Percentiles rank a stretch among this genome's conserved stretches.
Evolutionary conservation across 2,329 filamentous ascomycete genomes (phyloP).

Genomic region (Colletotrichum cuscutae): DNA sequence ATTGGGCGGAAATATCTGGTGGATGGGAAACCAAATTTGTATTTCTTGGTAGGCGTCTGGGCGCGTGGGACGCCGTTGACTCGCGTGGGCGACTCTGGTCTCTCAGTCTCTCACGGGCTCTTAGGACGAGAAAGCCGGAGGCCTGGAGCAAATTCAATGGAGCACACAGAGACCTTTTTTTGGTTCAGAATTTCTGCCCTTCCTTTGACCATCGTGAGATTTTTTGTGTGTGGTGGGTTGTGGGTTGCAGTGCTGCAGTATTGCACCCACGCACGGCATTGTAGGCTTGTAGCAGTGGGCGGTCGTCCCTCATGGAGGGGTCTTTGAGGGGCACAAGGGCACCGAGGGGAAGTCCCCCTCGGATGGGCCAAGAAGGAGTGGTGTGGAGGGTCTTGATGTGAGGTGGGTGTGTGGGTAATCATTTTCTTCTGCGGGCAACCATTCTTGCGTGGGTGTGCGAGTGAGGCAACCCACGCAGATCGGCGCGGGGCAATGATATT

Average conservation of each 20-base stretch:
- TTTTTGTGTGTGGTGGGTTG: slow-evolving; percentile 14
- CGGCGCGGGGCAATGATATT: background rate
- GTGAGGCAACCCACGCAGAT: background rate
- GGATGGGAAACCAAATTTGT: background rate
- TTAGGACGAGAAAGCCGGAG: background rate
- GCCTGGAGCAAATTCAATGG: background rate
- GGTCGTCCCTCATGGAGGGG: background rate
- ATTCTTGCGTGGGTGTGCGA: background rate
- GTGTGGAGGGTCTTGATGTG: too few species aligned
- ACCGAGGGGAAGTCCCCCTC: background rate
- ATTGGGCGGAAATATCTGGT: background rate
- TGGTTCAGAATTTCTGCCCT: background rate
- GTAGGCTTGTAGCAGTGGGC: background rate
- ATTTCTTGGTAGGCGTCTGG: background rate
- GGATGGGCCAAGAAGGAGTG: background rate
- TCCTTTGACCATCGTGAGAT: slow-evolving; percentile 6
- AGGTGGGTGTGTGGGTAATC: too few species aligned
- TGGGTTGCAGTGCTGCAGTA: background rate
- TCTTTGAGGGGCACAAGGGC: background rate
- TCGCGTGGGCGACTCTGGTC: background rate
- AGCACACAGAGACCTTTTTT: background rate
- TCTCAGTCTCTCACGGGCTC: background rate
- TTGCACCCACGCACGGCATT: too few species aligned
- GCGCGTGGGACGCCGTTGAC: background rate
- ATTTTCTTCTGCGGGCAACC: background rate